phyloP scores from a whole-genome alignment of 192 early-diverging fungal genomes.

The Podochytrium sp. region DNA sequence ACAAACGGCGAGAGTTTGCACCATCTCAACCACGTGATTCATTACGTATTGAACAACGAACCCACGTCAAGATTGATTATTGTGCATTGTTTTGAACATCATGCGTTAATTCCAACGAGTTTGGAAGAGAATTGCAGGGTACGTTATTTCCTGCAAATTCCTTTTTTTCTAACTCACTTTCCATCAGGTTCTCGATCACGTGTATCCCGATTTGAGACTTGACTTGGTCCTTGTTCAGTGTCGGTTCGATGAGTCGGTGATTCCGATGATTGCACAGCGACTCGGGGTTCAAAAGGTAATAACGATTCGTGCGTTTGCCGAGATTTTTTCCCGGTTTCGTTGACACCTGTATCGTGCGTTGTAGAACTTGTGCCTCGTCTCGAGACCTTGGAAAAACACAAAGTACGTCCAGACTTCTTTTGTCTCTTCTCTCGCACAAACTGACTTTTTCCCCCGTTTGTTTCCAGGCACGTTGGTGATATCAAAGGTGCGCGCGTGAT shows the following conservation, averaged over 20 bases:
- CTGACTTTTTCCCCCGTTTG: not conserved
- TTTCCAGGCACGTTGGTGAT: not conserved
- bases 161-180: too few relatives aligned
- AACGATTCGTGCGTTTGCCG: too few relatives aligned
- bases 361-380: not conserved
- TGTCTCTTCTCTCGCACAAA: not conserved
- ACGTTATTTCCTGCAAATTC: too few relatives aligned
- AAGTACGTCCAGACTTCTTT: not conserved
- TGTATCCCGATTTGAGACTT: constrained; percentile 19
- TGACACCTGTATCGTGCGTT: not conserved
- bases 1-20: constrained; percentile 60
- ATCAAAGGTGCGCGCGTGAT: constrained; percentile 10
- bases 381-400: not conserved
- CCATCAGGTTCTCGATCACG: constrained; percentile 55
- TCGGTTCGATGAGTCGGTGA: not conserved
- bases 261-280: constrained; percentile 3
- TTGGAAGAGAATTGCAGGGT: constrained; percentile 58
- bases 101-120: constrained; percentile 47
- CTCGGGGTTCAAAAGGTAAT: constrained; percentile 1
- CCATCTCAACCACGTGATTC: constrained; percentile 59
- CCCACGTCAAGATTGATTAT: constrained; percentile 50
- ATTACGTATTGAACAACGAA: constrained; percentile 56
- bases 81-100: constrained; percentile 52
- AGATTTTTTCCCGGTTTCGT: too few relatives aligned
- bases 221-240: constrained; percentile 12